These are phyloP conservation scores for Podospora pseudoanserina DNA, from an alignment of 495 filamentous ascomycete genomes.

Conservation along the genomic window DNA sequence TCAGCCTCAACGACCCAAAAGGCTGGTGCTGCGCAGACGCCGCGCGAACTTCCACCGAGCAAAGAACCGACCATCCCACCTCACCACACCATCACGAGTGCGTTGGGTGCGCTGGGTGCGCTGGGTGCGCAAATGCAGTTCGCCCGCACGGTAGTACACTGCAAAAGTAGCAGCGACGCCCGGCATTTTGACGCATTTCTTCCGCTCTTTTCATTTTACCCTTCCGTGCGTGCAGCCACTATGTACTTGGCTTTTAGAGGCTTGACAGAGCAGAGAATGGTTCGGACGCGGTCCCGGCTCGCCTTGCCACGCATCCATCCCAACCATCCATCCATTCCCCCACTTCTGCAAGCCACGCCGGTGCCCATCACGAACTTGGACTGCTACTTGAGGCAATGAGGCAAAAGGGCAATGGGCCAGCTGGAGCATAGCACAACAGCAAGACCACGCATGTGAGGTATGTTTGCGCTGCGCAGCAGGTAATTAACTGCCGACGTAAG, in stretches of 20 bases:
- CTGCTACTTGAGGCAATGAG: not conserved
- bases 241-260: not conserved
- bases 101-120: not conserved
- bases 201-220: not conserved
- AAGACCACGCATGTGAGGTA: not conserved
- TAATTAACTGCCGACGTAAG: not conserved
- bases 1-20: slow-evolving; percentile 5
- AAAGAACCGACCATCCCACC: not conserved
- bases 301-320: not conserved
- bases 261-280: not conserved
- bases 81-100: not conserved
- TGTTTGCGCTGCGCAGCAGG: not conserved
- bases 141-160: not conserved
- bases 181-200: not conserved
- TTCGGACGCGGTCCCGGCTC: not conserved
- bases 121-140: not conserved
- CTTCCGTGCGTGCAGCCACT: not conserved
- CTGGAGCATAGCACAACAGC: not conserved
- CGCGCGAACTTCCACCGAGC: not conserved
- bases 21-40: slow-evolving; percentile 5
- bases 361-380: not conserved
- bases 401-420: not conserved
- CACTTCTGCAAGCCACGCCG: not conserved
- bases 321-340: too few relatives aligned
- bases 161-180: not conserved